A percentile compares a stretch with the other conserved stretches of the same genome.
phyloP scores from a whole-genome alignment of 768 basidiomycete genomes.

The Suillus clintonianus region DNA sequence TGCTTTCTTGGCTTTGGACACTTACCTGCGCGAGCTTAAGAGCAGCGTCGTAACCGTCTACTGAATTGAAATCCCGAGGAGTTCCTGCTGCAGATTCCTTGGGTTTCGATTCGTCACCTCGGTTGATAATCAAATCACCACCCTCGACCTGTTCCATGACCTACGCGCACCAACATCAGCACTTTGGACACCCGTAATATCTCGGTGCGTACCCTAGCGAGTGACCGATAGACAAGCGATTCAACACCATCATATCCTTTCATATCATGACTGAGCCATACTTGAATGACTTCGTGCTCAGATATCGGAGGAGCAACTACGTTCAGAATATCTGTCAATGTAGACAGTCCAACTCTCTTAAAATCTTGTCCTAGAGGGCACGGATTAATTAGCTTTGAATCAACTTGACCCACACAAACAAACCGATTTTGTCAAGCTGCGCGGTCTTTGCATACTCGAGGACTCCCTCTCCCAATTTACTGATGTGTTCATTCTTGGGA shows the following conservation, averaged over 20 bases:
- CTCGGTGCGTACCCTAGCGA: slow-evolving; percentile 66
- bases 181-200: background rate
- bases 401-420: slow-evolving; percentile 19
- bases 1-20: background rate
- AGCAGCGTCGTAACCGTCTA: slow-evolving; percentile 84
- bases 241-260: slow-evolving; percentile 95
- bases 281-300: slow-evolving; percentile 96
- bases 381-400: slow-evolving; percentile 11
- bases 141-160: slow-evolving; percentile 95
- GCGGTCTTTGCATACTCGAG: slow-evolving; percentile 86
- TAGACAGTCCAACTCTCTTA: slow-evolving; percentile 83
- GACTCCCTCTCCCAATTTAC: slow-evolving; percentile 86
- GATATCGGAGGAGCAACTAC: slow-evolving; percentile 98
- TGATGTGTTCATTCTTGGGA: slow-evolving; percentile 82
- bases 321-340: slow-evolving; percentile 89
- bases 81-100: slow-evolving; percentile 50
- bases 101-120: slow-evolving; percentile 73
- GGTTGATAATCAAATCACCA: slow-evolving; percentile 87
- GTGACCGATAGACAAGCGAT: slow-evolving; percentile 85
- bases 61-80: slow-evolving; percentile 73
- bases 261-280: slow-evolving; percentile 97
- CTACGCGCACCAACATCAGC: slow-evolving; percentile 38
- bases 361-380: slow-evolving; percentile 76
- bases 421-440: slow-evolving; percentile 89
- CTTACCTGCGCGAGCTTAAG: slow-evolving; percentile 81